A percentile compares a stretch with the other conserved stretches of the same genome.
phyloP scores from a whole-genome alignment of 169 alveolate genomes.

The Cryptosporidium canis region DNA sequence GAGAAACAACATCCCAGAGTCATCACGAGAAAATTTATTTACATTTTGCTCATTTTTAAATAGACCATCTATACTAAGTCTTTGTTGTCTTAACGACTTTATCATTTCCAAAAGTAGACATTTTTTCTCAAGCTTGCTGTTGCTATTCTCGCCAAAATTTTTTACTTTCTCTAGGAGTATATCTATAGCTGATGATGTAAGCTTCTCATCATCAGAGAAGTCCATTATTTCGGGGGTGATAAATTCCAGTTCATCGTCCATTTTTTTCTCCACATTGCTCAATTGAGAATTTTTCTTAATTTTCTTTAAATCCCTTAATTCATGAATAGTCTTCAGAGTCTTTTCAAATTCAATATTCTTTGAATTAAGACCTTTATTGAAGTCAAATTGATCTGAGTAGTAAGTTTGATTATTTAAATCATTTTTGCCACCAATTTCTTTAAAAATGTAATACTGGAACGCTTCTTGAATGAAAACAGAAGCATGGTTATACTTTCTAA shows the following conservation, averaged over 20 bases:
- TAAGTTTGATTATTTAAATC: slow-evolving; percentile 35
- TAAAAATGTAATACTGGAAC: slow-evolving; percentile 23
- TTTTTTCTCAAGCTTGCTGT: slow-evolving; percentile 5
- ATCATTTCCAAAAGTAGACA: slow-evolving; percentile 5
- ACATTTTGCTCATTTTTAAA: slow-evolving; percentile 8
- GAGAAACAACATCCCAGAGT: neutral
- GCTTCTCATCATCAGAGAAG: neutral
- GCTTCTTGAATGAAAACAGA: slow-evolving; percentile 67
- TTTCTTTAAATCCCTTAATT: slow-evolving; percentile 31
- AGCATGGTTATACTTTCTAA: slow-evolving; percentile 72
- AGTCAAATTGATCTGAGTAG: neutral
- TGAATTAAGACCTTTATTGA: neutral
- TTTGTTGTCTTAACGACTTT: slow-evolving; percentile 13
- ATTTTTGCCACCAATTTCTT: slow-evolving; percentile 32
- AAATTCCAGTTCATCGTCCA: neutral
- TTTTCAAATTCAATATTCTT: neutral
- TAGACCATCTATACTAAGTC: neutral
- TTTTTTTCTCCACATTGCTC: neutral
- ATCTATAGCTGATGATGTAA: neutral
- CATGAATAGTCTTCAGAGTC: neutral
- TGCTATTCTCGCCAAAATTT: neutral
- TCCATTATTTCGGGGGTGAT: neutral
- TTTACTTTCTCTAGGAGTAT: neutral
- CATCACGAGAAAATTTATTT: neutral
- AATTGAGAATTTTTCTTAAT: neutral